Evolutionary conservation across 2,329 filamentous ascomycete genomes (phyloP), one percentile per base, ranked within the genome.

Genomic region (Hymenoscyphus repandus): DNA sequence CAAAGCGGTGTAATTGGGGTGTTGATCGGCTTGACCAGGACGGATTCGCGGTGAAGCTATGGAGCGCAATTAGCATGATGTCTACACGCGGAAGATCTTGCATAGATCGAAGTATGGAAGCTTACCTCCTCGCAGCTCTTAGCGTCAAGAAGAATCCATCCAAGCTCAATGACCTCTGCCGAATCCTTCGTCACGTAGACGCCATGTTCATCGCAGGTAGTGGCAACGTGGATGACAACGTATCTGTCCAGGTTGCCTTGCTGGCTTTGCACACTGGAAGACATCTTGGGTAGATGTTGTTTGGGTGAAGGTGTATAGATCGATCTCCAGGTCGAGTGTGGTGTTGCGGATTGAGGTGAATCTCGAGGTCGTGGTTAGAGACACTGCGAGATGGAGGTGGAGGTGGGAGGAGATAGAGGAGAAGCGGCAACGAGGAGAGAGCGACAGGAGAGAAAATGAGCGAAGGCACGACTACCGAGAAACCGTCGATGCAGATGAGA

Each of bases 121-220:
- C 82, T 72, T 77, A 96, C 91, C 86, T 96, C 91, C 64, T 96
- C 91, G 64, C 90, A 87, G 58, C 82, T 86, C 75, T 92, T 93
- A 60, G 90, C 86, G 69, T 96, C 91, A 57, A 96, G 79, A 66
- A 99, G 75, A 67, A 97, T 96, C 93, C 93, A 99, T 58, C 92
- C 93, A 68, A 99, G 80, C 80, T 99, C 93, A 71, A 99, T 99
- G 61, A 99, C 93, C 76, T 99, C 93, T 56, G 93, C 93, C 53
- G 93, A 97, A 73, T 99, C 93, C 74, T 97, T 97, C 54, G 93
- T 99, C 53, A 99, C 93, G 72, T 99, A 99, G 60, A 99, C 93
- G 57, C 93, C 93, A 73, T 99, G 93, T 72, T 99, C 93, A 71
- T 99, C 93, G 74, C 93, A 99, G 62, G 93, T 99, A 33, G 93